phyloP scores from a whole-genome alignment of 2,329 filamentous ascomycete species.

The Penicillium brevicompactum region DNA sequence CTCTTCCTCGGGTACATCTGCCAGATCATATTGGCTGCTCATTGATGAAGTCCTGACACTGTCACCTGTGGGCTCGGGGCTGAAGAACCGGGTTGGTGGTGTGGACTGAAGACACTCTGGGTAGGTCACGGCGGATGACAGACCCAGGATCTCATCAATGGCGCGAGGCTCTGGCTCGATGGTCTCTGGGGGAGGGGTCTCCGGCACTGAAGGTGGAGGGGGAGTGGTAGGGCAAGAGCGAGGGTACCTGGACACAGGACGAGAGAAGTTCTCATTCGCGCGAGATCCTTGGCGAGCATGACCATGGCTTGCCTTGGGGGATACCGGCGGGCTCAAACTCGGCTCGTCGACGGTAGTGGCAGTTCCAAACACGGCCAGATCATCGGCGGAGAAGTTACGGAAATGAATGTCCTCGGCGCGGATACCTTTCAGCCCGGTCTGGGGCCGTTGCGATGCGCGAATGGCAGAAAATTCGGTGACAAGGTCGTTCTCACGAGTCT shows the following conservation, averaged over 20 bases:
- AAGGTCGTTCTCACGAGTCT: slow-evolving; percentile 54
- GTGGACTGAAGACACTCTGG: slow-evolving; percentile 35
- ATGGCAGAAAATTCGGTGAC: slow-evolving; percentile 57
- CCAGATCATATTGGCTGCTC: slow-evolving; percentile 42
- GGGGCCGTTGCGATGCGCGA: slow-evolving; percentile 55
- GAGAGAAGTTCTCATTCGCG: slow-evolving; percentile 57
- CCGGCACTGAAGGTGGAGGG: slow-evolving; percentile 43
- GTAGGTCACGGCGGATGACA: slow-evolving; percentile 32
- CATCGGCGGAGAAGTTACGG: slow-evolving; percentile 37
- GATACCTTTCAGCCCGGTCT: slow-evolving; percentile 54
- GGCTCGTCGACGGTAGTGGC: slow-evolving; percentile 26
- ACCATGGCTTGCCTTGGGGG: slow-evolving; percentile 29
- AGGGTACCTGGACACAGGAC: slow-evolving; percentile 49
- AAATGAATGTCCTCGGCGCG: slow-evolving; percentile 51
- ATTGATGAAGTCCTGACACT: slow-evolving; percentile 44
- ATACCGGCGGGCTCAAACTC: slow-evolving; percentile 34
- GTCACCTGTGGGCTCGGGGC: slow-evolving; percentile 45
- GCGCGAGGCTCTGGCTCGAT: slow-evolving; percentile 40
- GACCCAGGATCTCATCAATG: slow-evolving; percentile 44
- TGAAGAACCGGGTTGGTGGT: slow-evolving; percentile 39
- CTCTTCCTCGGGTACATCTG: slow-evolving; percentile 49
- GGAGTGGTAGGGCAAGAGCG: slow-evolving; percentile 43
- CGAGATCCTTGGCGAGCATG: slow-evolving; percentile 37
- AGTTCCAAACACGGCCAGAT: slow-evolving; percentile 25
- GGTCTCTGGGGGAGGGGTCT: slow-evolving; percentile 30